Conservation (phyloP, 148 eudicot species). For the Rhododendron molle region DNA sequence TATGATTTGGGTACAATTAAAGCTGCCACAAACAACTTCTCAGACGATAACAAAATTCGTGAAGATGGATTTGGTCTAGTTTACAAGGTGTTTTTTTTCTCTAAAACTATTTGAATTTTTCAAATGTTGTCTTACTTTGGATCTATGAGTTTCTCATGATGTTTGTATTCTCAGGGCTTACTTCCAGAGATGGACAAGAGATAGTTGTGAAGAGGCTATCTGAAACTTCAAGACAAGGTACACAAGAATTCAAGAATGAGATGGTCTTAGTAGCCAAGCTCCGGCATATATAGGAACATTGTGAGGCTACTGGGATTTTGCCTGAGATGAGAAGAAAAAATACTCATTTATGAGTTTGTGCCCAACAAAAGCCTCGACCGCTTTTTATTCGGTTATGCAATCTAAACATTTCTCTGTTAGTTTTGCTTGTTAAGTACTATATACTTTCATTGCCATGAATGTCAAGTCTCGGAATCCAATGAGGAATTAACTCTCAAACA, state of each 20-base stretch:
- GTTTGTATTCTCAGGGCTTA: not conserved
- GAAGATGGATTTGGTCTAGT: constrained; percentile 14
- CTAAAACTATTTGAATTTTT: too few species aligned
- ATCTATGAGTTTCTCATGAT: not conserved
- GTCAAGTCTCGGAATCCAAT: not conserved
- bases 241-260: not conserved
- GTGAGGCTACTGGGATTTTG: not conserved
- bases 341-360: not conserved
- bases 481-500: not conserved
- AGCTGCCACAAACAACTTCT: constrained; percentile 8
- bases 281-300: not conserved
- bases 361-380: not conserved
- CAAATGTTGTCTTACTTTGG: too few species aligned
- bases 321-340: not conserved
- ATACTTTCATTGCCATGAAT: not conserved
- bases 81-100: not conserved
- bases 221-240: not conserved
- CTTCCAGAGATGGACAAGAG: not conserved
- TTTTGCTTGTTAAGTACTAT: not conserved
- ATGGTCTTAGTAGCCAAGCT: not conserved
- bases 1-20: not conserved
- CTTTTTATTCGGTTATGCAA: not conserved
- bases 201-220: not conserved
- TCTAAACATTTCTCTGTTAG: not conserved
- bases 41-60: constrained; percentile 6